Evolutionary conservation across 2,329 filamentous ascomycete species (phyloP), one percentile per base, ranked within the genome.

Genomic region (Cytospora mali): DNA sequence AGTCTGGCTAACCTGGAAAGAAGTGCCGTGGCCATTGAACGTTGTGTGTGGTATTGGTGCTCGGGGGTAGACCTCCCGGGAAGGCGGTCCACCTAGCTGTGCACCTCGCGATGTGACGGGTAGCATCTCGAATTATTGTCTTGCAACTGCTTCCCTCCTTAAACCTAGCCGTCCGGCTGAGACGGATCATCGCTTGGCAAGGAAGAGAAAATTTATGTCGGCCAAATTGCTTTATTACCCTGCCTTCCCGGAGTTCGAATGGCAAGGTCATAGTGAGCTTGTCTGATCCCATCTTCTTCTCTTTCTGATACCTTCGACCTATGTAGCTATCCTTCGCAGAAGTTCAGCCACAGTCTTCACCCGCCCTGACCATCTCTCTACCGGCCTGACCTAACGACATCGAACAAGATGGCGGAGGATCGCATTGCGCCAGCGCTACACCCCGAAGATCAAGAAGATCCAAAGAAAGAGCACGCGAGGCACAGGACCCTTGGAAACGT

Each of bases 401-500:
- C 16, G 14, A 39, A 11, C 54, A 65, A 25, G 25, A 58, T 58
- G 58, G 67, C 68, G 60, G 59, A 50, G 29, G 66, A 69, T 21
- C 18, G 46, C 46, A 69, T 69, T 25, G 68, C 67, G 23, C 31
- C 63, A 33, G 21, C 66, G 14, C 42, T 69, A 28, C 62, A 64
- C 28, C 42, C 64, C 29, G 55, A 66, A 48, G 62, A 64, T 33
- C 52, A 63, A 42, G 61, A 64, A n/a, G 58, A 67, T 23, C 27
- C 31, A 25, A 66, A 64, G 50, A 33, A 57, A n/a, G 66, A 70
- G 23, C 64, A 64, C 27, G 53, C 51, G 6, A 67, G 59, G 31
- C 59, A 65, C 52, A 69, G 68, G 55, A 76, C 75, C 4, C 67
- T 80, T 28, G 79, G 79, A 46, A 76, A 77, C 58, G 73, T 81